Evolutionary conservation across 2,329 filamentous ascomycete genomes (phyloP).

Genomic region (Endocalyx cinctus): DNA sequence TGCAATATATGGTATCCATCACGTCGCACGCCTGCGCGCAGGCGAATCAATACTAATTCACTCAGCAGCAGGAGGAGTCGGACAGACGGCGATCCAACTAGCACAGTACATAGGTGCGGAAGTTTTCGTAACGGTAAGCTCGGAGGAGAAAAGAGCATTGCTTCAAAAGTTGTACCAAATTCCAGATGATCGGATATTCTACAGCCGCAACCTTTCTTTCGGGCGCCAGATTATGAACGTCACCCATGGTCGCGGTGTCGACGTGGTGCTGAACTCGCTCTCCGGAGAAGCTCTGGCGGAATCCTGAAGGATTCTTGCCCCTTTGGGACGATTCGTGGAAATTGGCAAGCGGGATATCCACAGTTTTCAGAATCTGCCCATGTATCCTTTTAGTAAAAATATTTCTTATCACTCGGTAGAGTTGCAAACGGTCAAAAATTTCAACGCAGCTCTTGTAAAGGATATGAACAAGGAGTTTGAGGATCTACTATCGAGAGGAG

Average conservation of each 20-base stretch:
- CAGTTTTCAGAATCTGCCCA: not conserved
- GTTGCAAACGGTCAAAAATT: not conserved
- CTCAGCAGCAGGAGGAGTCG: slow-evolving; percentile 1
- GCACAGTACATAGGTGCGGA: not conserved
- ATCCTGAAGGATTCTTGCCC: slow-evolving; percentile 24
- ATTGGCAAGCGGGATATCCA: slow-evolving; percentile 23
- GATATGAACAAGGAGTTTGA: not conserved
- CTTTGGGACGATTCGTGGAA: slow-evolving; percentile 24
- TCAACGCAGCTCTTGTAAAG: not conserved
- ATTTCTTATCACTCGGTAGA: not conserved
- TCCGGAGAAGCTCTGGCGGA: slow-evolving; percentile 15
- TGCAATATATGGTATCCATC: not conserved
- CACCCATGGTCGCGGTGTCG: slow-evolving; percentile 16
- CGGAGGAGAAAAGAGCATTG: slow-evolving; percentile 17
- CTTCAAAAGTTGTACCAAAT: slow-evolving; percentile 19
- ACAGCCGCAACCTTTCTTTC: slow-evolving; percentile 16
- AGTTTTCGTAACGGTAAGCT: slow-evolving; percentile 3
- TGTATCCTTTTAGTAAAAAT: not conserved
- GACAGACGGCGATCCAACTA: not conserved
- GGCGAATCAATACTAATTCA: not conserved
- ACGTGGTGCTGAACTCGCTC: slow-evolving; percentile 18
- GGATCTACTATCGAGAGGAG: not conserved
- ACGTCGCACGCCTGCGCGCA: not conserved
- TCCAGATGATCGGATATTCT: slow-evolving; percentile 19
- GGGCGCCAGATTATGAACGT: slow-evolving; percentile 10